phyloP scores from a whole-genome alignment of 108 stramenopile genomes.

The Fistulifera pelliculosa region DNA sequence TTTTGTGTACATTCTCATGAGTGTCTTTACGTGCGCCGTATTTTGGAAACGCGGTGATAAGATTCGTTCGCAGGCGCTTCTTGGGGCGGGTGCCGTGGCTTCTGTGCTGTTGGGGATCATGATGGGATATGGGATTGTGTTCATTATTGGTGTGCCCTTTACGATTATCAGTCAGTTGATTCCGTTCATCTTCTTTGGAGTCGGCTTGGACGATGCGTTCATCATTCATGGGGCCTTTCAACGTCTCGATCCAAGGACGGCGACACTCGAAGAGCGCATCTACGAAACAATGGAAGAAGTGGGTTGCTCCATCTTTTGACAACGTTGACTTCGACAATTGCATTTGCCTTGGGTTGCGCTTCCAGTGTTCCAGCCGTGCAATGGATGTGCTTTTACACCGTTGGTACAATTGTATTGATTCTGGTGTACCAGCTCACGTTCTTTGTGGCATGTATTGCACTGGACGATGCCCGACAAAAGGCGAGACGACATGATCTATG shows the following conservation, averaged over 20 bases:
- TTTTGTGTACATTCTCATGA: constrained; percentile 10
- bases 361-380: too few relatives aligned
- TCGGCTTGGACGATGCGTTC: constrained; percentile 23
- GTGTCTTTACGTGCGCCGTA: constrained; percentile 8
- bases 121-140: constrained; percentile 14
- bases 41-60: constrained; percentile 11
- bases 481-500: too few relatives aligned
- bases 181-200: too few relatives aligned
- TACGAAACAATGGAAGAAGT: constrained; percentile 17
- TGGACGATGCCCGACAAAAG: too few relatives aligned
- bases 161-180: constrained; percentile 19
- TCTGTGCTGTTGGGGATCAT: constrained; percentile 14
- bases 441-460: too few relatives aligned
- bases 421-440: too few relatives aligned
- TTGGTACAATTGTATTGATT: too few relatives aligned
- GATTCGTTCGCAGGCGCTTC: constrained; percentile 6
- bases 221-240: constrained; percentile 13
- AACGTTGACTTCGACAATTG: constrained; percentile 15
- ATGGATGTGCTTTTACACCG: too few relatives aligned
- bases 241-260: constrained; percentile 5
- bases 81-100: constrained; percentile 13
- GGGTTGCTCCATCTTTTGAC: constrained; percentile 24
- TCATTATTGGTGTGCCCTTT: constrained; percentile 17
- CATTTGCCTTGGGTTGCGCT: constrained; percentile 27
- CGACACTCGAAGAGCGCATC: constrained; percentile 10